phyloP scores from a whole-genome alignment of 2,329 filamentous ascomycete species.

The Epichloe gansuensis region DNA sequence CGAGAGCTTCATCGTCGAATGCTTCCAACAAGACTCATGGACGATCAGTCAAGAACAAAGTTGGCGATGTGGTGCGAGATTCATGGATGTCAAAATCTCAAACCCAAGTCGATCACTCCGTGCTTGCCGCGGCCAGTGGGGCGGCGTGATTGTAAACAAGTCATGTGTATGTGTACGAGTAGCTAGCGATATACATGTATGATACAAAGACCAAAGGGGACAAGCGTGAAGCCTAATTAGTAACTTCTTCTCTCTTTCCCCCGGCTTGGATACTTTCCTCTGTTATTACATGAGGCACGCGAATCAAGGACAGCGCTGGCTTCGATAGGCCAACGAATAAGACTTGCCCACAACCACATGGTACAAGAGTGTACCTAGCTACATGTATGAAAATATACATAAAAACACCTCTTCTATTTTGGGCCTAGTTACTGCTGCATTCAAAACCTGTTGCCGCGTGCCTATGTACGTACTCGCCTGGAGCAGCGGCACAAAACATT shows the following conservation, averaged over 20 bases:
- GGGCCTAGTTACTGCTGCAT: no score
- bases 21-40: background rate
- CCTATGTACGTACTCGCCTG: no score
- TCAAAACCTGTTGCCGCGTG: no score
- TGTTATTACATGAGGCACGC: no score
- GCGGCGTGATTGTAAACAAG: constrained; percentile 1
- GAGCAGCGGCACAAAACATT: background rate
- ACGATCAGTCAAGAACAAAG: background rate
- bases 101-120: background rate
- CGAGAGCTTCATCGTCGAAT: background rate
- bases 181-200: background rate
- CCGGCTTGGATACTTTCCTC: no score
- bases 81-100: background rate
- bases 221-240: no score
- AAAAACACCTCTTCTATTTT: no score
- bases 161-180: constrained; percentile 5
- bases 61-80: background rate
- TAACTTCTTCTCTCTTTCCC: no score
- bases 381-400: no score
- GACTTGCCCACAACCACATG: background rate
- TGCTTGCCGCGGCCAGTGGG: background rate
- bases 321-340: background rate
- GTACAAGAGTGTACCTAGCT: no score
- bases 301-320: no score
- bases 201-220: background rate